Conservation (phyloP, 2,329 filamentous ascomycete species). For the Trichoderma sp. region DNA sequence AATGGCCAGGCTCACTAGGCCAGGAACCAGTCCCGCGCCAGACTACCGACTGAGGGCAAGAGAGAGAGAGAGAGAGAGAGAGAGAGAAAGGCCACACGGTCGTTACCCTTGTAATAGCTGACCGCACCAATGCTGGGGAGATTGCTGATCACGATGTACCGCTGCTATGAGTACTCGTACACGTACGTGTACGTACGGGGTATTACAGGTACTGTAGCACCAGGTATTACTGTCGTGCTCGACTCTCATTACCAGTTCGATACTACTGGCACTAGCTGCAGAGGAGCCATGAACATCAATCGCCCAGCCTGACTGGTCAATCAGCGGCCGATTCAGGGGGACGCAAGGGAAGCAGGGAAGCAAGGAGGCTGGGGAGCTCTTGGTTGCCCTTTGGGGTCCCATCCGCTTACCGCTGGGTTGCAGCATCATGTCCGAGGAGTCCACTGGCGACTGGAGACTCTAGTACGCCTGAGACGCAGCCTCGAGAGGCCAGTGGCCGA, state of each 20-base stretch:
- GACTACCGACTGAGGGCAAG: neutral
- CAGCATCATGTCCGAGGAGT: conserved; percentile 28
- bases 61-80: neutral
- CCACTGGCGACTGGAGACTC: conserved; percentile 27
- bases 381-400: conserved; percentile 20
- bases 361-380: conserved; percentile 28
- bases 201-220: conserved; percentile 14
- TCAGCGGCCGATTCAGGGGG: conserved; percentile 25
- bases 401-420: conserved; percentile 29
- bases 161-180: neutral
- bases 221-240: too few species aligned
- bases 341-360: conserved; percentile 23
- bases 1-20: neutral
- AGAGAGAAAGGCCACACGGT: neutral
- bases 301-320: conserved; percentile 26
- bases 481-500: conserved; percentile 24
- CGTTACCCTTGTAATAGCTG: conserved; percentile 17
- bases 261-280: conserved; percentile 17
- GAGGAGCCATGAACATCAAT: conserved; percentile 24
- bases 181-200: neutral
- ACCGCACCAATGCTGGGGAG: neutral
- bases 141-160: neutral
- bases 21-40: conserved; percentile 18
- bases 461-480: conserved; percentile 29
- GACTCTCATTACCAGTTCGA: conserved; percentile 8